Evolutionary conservation across 2,329 filamentous ascomycete genomes (phyloP), one percentile per base, ranked within the genome.

Genomic region (Metarhizium humberi): DNA sequence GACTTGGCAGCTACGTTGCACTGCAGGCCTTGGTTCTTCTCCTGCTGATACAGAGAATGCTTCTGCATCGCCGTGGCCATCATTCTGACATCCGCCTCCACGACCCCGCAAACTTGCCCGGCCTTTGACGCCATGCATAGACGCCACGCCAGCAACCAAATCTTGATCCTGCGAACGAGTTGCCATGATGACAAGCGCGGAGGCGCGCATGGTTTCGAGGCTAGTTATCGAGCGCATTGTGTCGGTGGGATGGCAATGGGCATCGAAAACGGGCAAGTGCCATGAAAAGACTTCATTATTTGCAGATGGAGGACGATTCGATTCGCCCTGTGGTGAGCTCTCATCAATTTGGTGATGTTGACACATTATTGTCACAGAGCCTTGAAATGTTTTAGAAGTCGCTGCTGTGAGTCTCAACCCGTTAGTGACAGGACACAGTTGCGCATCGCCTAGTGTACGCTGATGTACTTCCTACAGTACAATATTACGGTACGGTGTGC

Each of bases 201-300:
- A 77, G 25, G 86, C 78, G 58, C 80, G 81, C 87, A 92, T 92
- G 11, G 62, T 62, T 11, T 80, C 72, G 45, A 92, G 84, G 13
- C 67, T 69, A 11, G 74, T 61, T 51, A 88, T 70, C 18, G 78
- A 81, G 46, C 77, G 71, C 79, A 90, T 85, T 20, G 84, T 89
- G 68, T 92, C 88, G 32, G 88, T 92, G 4, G 88, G 88, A 67
- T 94, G 89, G 69, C 89, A 92, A 73, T 94, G 89, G 25, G 89
- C 87, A 66, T 94, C 89, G 66, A 79, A 88, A 57, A 90, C 75
- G 51, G 85, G 85, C 36, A 85, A 69, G 55, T 86, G 77, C 87
- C 87, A 91, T 13, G 87, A 87, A 61, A 86, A 85, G 14, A 48
- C 30, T 32, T 40, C 36, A 20, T 50, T 7, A 34, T 7, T 30